phyloP scores from a whole-genome alignment of 2,329 filamentous ascomycete species.

The Cercospora berteroae region DNA sequence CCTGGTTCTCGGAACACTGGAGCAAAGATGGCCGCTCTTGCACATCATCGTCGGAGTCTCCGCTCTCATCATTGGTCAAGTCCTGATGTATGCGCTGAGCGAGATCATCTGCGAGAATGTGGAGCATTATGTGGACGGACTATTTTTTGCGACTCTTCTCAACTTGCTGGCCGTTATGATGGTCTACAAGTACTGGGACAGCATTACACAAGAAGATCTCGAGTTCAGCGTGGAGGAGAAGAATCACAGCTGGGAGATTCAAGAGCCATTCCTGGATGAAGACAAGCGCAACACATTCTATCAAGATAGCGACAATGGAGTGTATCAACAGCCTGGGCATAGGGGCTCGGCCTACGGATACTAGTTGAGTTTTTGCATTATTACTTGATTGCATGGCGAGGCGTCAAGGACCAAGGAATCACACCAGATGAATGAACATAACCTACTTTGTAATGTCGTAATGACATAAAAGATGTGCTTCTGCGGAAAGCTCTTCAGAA shows the following conservation, averaged over 20 bases:
- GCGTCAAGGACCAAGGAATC: conserved; percentile 4
- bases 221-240: conserved; percentile 96
- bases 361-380: conserved; percentile 12
- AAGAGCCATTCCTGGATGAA: conserved; percentile 84
- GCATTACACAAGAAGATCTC: conserved; percentile 95
- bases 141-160: conserved; percentile 92
- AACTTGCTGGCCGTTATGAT: conserved; percentile 97
- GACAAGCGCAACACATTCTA: conserved; percentile 73
- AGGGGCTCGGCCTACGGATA: conserved; percentile 26
- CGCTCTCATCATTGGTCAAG: conserved; percentile 89
- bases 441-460: conserved; percentile 19
- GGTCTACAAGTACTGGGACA: conserved; percentile 99
- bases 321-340: conserved; percentile 39
- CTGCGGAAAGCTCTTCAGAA: neutral
- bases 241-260: conserved; percentile 97
- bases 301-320: conserved; percentile 62
- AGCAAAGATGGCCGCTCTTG: conserved; percentile 92
- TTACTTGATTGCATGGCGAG: conserved; percentile 20
- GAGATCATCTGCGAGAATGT: conserved; percentile 77
- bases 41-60: conserved; percentile 87
- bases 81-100: conserved; percentile 88
- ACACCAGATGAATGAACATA: conserved; percentile 15
- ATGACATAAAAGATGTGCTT: conserved; percentile 13
- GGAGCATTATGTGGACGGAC: conserved; percentile 88
- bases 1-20: conserved; percentile 82